Evolutionary conservation across 805 yeast genomes (phyloP), one percentile per base, ranked within the genome.

Genomic region (Dipodascus geniculatus): DNA sequence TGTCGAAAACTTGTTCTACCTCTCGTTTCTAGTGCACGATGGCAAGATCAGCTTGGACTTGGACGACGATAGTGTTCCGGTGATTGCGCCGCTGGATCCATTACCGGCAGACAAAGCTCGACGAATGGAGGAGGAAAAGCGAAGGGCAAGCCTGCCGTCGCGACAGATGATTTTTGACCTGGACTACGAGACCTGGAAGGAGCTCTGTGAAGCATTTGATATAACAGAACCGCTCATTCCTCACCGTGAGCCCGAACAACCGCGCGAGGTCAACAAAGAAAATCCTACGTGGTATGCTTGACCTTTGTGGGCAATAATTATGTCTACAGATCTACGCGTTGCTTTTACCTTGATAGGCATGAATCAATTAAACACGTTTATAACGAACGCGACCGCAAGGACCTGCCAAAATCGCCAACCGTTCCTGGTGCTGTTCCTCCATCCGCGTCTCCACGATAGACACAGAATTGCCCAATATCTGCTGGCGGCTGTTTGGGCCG

Each of bases 1-100:
- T 1, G 82, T 90, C 1, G 97, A 91, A 65, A 88, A 87, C 63
- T 68, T 91, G 61, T 90, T 90, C 61, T 86, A 82, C 62, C 76
- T 87, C 0, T 85, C 96, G 64, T 89, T 90, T 61, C 69, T 91
- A 48, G 78, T 88, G 1, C 78, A 82, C 60, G 95, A 87, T 61
- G 89, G 86, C 0, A 79, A 73, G 59, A 66, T 88, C 35, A 68
- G 71, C 22, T 59, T 88, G 22, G 78, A 73, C n/a, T 74, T 73
- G 49, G 81, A 78, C 35, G 59, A 57, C 8, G 56, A 57, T 44
- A 66, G 62, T 6, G 50, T 59, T 9, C 71, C 69, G 1, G 56
- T 60, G 24, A 55, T 65, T 2, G 48, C 51, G 8, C 42, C 55
- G 11, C 54, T 54, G 35, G 17, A 28, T 28, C 44, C 19, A 2